phyloP scores from a whole-genome alignment of 805 yeast genomes.

The Candida sithepensis region DNA sequence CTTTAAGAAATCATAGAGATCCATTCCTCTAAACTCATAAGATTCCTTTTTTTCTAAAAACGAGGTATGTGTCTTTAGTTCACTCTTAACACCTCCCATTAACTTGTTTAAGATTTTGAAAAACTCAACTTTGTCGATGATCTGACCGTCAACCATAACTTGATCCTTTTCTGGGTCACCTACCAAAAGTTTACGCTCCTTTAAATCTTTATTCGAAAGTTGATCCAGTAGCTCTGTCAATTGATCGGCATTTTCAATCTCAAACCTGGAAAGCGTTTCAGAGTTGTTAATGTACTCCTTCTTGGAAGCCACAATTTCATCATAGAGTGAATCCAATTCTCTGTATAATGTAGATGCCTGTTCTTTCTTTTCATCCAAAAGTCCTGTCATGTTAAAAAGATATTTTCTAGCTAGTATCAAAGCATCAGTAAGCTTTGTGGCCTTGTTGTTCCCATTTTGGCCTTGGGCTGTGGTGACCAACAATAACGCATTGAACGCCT shows the following conservation, averaged over 20 bases:
- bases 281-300: conserved; percentile 13
- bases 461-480: conserved; percentile 13
- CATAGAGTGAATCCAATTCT: conserved; percentile 2
- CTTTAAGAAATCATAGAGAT: conserved; percentile 6
- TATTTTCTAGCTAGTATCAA: conserved; percentile 15
- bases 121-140: conserved; percentile 5
- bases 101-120: conserved; percentile 4
- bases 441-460: conserved; percentile 3
- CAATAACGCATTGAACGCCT: conserved; percentile 8
- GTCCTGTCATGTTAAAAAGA: conserved; percentile 6
- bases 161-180: conserved; percentile 16
- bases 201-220: conserved; percentile 2
- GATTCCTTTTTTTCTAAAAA: conserved; percentile 8
- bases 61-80: background rate
- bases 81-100: conserved; percentile 5
- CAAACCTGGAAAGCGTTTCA: conserved; percentile 15
- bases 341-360: background rate
- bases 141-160: conserved; percentile 9
- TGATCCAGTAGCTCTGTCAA: background rate
- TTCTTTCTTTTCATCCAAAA: conserved; percentile 4
- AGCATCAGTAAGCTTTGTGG: conserved; percentile 2
- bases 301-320: background rate
- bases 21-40: conserved; percentile 13
- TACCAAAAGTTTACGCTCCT: conserved; percentile 7
- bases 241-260: conserved; percentile 7